Conservation (phyloP, 2,329 filamentous ascomycete genomes). For the Pseudocercospora fuligena region DNA sequence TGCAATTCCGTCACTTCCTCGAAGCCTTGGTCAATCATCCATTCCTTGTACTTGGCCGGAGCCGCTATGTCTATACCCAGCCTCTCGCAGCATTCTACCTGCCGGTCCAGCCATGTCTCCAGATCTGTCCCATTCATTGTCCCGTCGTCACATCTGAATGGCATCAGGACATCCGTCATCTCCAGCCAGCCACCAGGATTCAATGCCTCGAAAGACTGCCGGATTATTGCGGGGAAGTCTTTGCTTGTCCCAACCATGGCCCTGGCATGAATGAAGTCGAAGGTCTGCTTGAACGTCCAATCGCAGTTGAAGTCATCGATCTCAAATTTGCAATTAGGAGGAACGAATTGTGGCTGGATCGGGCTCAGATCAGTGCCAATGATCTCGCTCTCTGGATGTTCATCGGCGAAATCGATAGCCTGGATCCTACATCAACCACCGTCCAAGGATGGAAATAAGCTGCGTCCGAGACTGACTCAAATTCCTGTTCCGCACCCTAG, state of each 20-base stretch:
- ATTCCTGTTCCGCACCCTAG: constrained; percentile 50
- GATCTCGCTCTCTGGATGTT: constrained; percentile 28
- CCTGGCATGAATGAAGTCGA: constrained; percentile 34
- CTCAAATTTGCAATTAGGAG: constrained; percentile 15
- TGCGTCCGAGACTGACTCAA: constrained; percentile 13
- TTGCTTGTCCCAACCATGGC: constrained; percentile 31
- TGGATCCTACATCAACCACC: constrained; percentile 8
- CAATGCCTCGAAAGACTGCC: constrained; percentile 28
- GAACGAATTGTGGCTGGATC: constrained; percentile 29
- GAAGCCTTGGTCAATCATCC: constrained; percentile 27
- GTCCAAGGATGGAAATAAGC: not conserved
- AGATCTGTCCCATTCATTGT: not conserved
- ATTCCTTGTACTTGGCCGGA: constrained; percentile 2
- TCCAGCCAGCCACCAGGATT: constrained; percentile 44
- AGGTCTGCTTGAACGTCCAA: constrained; percentile 24
- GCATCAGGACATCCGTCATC: constrained; percentile 33
- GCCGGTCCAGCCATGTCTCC: not conserved
- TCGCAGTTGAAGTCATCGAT: constrained; percentile 10
- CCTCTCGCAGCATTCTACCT: not conserved
- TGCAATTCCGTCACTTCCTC: constrained; percentile 27
- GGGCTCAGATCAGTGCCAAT: constrained; percentile 33
- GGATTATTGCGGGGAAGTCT: constrained; percentile 28
- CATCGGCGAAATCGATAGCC: constrained; percentile 41
- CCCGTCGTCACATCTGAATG: not conserved
- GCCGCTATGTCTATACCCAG: not conserved